A percentile compares a stretch with the other conserved stretches of the same genome.
phyloP scores from a whole-genome alignment of 2,329 filamentous ascomycete species.

The Penicillium sp. region DNA sequence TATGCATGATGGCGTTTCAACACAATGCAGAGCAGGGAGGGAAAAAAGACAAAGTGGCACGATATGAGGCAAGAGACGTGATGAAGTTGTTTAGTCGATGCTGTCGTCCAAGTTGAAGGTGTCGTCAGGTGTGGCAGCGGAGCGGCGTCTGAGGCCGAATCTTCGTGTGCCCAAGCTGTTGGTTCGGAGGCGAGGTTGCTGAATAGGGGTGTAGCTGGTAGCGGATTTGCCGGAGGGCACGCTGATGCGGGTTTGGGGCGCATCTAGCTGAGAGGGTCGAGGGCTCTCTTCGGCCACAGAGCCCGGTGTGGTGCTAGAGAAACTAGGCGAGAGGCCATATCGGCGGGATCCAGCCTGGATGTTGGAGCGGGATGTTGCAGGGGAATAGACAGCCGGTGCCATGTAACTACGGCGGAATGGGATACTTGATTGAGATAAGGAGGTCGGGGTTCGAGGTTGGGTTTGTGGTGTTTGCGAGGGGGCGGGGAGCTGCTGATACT shows the following conservation, averaged over 20 bases:
- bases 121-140: conserved; percentile 34
- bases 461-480: conserved; percentile 26
- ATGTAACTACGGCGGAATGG: conserved; percentile 48
- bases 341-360: conserved; percentile 52
- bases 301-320: conserved; percentile 29
- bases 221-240: conserved; percentile 44
- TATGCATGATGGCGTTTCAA: conserved; percentile 17
- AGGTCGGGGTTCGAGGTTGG: conserved; percentile 39
- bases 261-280: conserved; percentile 31
- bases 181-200: conserved; percentile 44
- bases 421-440: conserved; percentile 41
- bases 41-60: neutral
- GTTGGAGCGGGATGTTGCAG: conserved; percentile 45
- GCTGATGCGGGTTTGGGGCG: conserved; percentile 42
- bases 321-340: conserved; percentile 40
- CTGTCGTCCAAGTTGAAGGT: conserved; percentile 39
- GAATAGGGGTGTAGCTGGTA: conserved; percentile 47
- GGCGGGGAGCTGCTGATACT: conserved; percentile 32
- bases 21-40: conserved; percentile 10
- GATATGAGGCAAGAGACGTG: neutral
- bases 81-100: conserved; percentile 34
- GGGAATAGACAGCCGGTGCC: conserved; percentile 42
- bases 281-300: conserved; percentile 30
- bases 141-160: conserved; percentile 43
- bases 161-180: conserved; percentile 46